Percentiles rank a stretch among this genome's conserved stretches.
These are phyloP conservation scores for Aspergillus heteromorphus DNA, from an alignment of 495 filamentous ascomycete genomes.

Conservation along the genomic window DNA sequence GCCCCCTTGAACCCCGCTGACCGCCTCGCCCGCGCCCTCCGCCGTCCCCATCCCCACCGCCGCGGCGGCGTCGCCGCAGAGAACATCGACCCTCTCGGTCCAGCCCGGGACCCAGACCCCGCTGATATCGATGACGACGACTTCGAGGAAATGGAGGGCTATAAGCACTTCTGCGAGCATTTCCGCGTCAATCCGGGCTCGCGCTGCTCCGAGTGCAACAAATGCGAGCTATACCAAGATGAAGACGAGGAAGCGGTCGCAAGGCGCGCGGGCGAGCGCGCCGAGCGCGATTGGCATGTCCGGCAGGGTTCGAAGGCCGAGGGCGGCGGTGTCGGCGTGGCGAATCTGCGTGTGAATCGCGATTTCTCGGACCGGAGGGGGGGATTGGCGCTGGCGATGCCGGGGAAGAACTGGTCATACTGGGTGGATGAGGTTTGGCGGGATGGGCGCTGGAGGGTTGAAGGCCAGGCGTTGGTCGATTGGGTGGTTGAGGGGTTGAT, in stretches of 20 bases:
- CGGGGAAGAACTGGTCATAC: slow-evolving; percentile 27
- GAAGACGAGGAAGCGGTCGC: slow-evolving; percentile 82
- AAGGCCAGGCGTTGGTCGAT: slow-evolving; percentile 41
- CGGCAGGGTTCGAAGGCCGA: slow-evolving; percentile 53
- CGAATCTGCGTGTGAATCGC: slow-evolving; percentile 28
- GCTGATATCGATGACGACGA: slow-evolving; percentile 27
- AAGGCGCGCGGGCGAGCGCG: slow-evolving; percentile 66
- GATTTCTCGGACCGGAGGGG: slow-evolving; percentile 24
- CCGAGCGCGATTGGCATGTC: slow-evolving; percentile 76
- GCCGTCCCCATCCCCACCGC: too few relatives aligned
- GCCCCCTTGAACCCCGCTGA: slow-evolving; percentile 15
- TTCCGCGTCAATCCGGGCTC: slow-evolving; percentile 70
- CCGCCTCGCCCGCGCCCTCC: neutral
- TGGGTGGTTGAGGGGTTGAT: slow-evolving; percentile 40
- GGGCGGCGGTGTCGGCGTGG: slow-evolving; percentile 14
- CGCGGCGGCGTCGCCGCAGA: slow-evolving; percentile 2
- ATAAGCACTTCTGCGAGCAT: slow-evolving; percentile 91
- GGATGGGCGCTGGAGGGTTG: slow-evolving; percentile 36
- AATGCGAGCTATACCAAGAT: slow-evolving; percentile 82
- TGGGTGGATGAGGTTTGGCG: slow-evolving; percentile 37
- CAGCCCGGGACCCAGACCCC: slow-evolving; percentile 7
- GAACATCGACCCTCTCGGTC: slow-evolving; percentile 23
- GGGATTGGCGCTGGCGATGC: slow-evolving; percentile 15
- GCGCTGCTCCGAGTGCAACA: slow-evolving; percentile 69
- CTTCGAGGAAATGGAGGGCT: slow-evolving; percentile 58